These are phyloP conservation scores for Backusella tuberculispora DNA, from an alignment of 192 early-diverging fungal genomes.

Conservation along the genomic window DNA sequence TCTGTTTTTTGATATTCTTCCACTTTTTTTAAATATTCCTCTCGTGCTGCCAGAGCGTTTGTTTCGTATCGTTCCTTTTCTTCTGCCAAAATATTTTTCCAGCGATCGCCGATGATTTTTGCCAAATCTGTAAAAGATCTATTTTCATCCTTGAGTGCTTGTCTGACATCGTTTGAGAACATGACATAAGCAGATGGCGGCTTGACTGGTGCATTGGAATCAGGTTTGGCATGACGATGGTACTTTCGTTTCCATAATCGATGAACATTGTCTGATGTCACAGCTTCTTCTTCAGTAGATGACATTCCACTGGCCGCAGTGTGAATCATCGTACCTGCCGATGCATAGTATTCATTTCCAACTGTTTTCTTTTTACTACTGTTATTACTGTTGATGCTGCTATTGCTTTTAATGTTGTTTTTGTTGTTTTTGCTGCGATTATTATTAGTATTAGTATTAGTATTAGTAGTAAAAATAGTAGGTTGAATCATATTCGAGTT, in stretches of 20 bases:
- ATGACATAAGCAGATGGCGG: conserved; percentile 55
- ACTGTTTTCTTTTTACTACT: not conserved
- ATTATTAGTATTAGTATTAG: not conserved
- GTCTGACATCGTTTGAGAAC: conserved; percentile 50
- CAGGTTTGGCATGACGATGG: conserved; percentile 51
- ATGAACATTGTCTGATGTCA: conserved; percentile 22
- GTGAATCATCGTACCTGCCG: conserved; percentile 26
- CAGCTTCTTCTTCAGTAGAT: conserved; percentile 40
- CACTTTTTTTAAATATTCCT: conserved; percentile 38
- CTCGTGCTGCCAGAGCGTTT: conserved; percentile 34
- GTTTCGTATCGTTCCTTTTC: conserved; percentile 40
- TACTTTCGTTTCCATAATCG: conserved; percentile 46
- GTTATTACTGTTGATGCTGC: not conserved
- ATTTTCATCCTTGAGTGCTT: conserved; percentile 41
- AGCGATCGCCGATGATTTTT: conserved; percentile 50
- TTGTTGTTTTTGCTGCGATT: not conserved
- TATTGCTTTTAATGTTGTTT: not conserved
- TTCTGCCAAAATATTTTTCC: conserved; percentile 41
- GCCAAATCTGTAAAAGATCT: conserved; percentile 49
- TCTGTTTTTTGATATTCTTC: conserved; percentile 44
- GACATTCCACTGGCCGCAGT: conserved; percentile 31
- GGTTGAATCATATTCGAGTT: too few relatives aligned
- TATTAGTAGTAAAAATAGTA: not conserved
- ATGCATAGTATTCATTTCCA: conserved; percentile 15
- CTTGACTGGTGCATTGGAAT: conserved; percentile 50